phyloP scores from a whole-genome alignment of 164 flowering plant species.

The Kingdonia uniflora region DNA sequence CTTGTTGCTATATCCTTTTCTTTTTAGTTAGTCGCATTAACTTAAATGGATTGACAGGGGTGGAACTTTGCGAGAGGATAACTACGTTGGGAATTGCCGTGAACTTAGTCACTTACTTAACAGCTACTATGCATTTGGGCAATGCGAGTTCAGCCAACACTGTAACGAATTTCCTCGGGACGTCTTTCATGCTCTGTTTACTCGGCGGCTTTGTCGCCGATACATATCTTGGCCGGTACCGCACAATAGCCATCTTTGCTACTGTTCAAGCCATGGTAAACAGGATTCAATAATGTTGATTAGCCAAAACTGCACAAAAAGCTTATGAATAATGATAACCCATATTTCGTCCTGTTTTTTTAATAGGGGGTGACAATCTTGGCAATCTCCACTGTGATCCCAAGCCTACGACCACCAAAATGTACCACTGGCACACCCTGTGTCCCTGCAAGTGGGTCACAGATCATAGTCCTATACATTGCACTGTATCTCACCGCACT shows the following conservation, averaged over 20 bases:
- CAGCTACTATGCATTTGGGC: conserved; percentile 81
- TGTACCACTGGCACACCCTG: conserved; percentile 38
- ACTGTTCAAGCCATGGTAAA: conserved; percentile 74
- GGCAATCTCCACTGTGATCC: conserved; percentile 67
- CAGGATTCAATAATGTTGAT: too few species aligned
- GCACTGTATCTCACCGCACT: conserved; percentile 86
- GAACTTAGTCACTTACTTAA: conserved; percentile 80
- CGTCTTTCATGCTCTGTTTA: conserved; percentile 85
- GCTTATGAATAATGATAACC: too few species aligned
- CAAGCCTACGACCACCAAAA: conserved; percentile 67
- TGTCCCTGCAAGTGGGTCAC: conserved; percentile 42
- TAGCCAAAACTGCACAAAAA: neutral
- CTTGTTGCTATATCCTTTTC: neutral
- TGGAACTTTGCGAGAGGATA: conserved; percentile 66
- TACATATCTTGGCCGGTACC: conserved; percentile 85
- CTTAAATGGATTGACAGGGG: conserved; percentile 27
- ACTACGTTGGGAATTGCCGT: conserved; percentile 86
- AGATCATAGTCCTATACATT: conserved; percentile 47
- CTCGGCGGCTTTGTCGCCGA: conserved; percentile 92
- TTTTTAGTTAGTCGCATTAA: neutral
- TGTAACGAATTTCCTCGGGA: conserved; percentile 87
- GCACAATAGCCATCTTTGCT: conserved; percentile 76
- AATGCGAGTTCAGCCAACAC: conserved; percentile 75
- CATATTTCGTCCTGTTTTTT: neutral
- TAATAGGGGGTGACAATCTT: conserved; percentile 74